Evolutionary conservation across 2,329 filamentous ascomycete species (phyloP).

Genomic region (Fonsecaea erecta): DNA sequence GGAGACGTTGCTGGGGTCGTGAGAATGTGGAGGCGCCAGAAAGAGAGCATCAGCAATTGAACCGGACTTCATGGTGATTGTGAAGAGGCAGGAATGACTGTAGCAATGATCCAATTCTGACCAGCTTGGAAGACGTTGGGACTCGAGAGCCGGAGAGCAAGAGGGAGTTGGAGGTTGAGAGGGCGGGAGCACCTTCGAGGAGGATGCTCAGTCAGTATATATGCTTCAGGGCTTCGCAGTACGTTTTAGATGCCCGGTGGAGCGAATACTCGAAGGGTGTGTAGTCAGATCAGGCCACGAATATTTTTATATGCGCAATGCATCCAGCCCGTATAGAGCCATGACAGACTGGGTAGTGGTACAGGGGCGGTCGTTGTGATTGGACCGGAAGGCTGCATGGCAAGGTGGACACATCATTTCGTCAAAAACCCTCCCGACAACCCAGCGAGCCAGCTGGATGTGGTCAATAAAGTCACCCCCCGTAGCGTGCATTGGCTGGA

Average conservation of each 20-base stretch:
- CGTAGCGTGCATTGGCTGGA: slow-evolving; percentile 6
- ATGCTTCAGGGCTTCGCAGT: neutral
- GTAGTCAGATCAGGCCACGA: slow-evolving; percentile 20
- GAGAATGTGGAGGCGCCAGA: slow-evolving; percentile 33
- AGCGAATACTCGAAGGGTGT: slow-evolving; percentile 2
- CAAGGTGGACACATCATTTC: slow-evolving; percentile 1
- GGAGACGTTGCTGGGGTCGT: slow-evolving; percentile 31
- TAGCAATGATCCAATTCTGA: neutral
- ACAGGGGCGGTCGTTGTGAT: slow-evolving; percentile 10
- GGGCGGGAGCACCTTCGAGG: neutral
- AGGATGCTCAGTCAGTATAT: slow-evolving; percentile 2
- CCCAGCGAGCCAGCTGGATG: neutral
- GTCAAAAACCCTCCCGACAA: neutral
- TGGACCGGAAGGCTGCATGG: slow-evolving; percentile 14
- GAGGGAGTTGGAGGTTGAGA: neutral
- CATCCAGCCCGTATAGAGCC: neutral
- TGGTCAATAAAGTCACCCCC: neutral
- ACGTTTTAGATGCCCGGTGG: neutral
- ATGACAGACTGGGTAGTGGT: slow-evolving; percentile 5
- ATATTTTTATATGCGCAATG: slow-evolving; percentile 11
- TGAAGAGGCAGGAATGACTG: neutral
- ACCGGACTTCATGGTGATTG: slow-evolving; percentile 20
- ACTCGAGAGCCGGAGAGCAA: neutral
- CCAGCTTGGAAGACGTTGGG: neutral
- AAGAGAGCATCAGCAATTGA: slow-evolving; percentile 27